Evolutionary conservation across 148 eudicot species (phyloP), one percentile per base, ranked within the genome.

Genomic region (Chenopodium album): DNA sequence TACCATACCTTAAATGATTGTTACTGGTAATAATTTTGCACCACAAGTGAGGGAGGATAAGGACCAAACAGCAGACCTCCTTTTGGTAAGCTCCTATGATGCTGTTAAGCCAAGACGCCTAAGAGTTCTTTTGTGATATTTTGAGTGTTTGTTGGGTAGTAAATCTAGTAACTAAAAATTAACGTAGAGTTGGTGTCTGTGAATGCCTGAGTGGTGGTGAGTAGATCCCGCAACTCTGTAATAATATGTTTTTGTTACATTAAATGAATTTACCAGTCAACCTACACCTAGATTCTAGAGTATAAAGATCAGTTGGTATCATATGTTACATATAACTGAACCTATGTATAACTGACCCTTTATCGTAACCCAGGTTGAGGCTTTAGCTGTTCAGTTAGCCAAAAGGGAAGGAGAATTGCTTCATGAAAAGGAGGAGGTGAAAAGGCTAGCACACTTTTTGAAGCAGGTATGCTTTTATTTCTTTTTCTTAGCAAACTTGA

Each of bases 361-460:
- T 56, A 37, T 66, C 26, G 17, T 63, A 8, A 79, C 85, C 65
- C 86, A 96, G 99, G 99, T 96, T 85, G 99, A 96, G 90, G 98
- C 99, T 82, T 89, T 97, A 86, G 98, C 98, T 63, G 91, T 94
- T 83, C 98, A 97, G 81, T 86, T 97, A 88, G 89, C 95, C 77
- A 90, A 92, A 83, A 89, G 98, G 78, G 99, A 97, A 89, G 99
- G 99, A 72, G 99, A 97, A 85, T 88, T 97, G 71, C 85, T 97
- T 85, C 95, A 92, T 79, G 99, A 97, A 85, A 96, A 94, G 85
- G 92, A 89, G n/a, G 99, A 97, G 88, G 99, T 97, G 82, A 97
- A 94, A 87, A 90, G 88, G 88, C 90, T 97, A 60, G 96, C 97
- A 50, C 87, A 90, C 76, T 97, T 94, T 85, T 88, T 97, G 73